Evolutionary conservation across 2,329 filamentous ascomycete genomes (phyloP).

Genomic region (Aaosphaeria pasadenensis): DNA sequence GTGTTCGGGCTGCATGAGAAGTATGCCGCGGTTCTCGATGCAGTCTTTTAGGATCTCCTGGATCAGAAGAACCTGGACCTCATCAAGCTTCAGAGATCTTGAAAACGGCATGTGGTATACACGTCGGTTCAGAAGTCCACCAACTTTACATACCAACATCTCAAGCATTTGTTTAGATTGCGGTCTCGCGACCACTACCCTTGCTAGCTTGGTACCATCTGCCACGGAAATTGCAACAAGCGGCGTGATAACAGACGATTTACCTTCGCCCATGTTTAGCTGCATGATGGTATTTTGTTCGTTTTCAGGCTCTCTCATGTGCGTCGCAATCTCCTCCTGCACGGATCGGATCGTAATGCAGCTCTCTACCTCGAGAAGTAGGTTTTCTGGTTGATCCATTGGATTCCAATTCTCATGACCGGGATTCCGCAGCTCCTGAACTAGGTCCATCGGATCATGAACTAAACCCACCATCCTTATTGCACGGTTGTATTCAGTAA

Average conservation of each 20-base stretch:
- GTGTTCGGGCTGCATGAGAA: constrained; percentile 64
- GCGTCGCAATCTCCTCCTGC: constrained; percentile 56
- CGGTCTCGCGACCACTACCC: constrained; percentile 52
- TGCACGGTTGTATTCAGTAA: constrained; percentile 28
- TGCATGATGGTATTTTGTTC: constrained; percentile 14
- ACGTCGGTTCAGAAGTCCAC: constrained; percentile 53
- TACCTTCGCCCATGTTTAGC: constrained; percentile 18
- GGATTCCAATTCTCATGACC: constrained; percentile 59
- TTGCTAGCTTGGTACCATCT: background rate
- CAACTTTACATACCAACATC: constrained; percentile 53
- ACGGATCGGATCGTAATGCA: constrained; percentile 59
- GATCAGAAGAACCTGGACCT: background rate
- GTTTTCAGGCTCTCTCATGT: constrained; percentile 49
- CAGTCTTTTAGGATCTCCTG: background rate
- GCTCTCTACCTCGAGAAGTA: constrained; percentile 64
- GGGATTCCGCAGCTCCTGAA: constrained; percentile 42
- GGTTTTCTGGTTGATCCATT: constrained; percentile 53
- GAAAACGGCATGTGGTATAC: constrained; percentile 60
- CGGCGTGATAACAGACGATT: background rate
- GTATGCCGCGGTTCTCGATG: constrained; percentile 43
- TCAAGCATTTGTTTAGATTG: constrained; percentile 28
- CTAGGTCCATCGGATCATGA: constrained; percentile 16
- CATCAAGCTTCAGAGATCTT: constrained; percentile 22
- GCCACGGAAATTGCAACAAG: background rate
- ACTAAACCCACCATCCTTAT: constrained; percentile 14